phyloP scores from a whole-genome alignment of 1,284 basidiomycete genomes.

The Exobasidium cylindrosporum region DNA sequence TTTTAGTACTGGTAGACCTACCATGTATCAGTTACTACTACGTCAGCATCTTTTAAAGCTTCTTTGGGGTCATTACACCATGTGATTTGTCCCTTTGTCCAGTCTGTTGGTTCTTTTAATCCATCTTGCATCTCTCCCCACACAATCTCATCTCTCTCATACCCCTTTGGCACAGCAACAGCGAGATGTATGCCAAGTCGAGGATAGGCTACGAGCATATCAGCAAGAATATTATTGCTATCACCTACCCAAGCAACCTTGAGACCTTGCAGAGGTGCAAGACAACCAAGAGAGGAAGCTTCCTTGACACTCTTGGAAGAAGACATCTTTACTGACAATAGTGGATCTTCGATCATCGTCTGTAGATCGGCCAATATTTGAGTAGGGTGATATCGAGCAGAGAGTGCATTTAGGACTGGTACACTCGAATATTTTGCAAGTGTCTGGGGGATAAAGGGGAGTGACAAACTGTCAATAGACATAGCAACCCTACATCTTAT shows the following conservation, averaged over 20 bases:
- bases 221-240: constrained; percentile 91
- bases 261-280: constrained; percentile 51
- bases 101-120: constrained; percentile 52
- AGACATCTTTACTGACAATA: constrained; percentile 9
- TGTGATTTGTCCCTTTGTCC: constrained; percentile 60
- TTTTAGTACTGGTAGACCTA: too few relatives aligned
- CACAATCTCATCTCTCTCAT: constrained; percentile 74
- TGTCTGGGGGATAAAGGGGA: constrained; percentile 61
- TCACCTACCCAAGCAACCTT: constrained; percentile 82
- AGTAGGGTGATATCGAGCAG: constrained; percentile 91
- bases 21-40: constrained; percentile 72
- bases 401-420: constrained; percentile 92
- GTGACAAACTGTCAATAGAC: neutral
- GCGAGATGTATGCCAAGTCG: constrained; percentile 82
- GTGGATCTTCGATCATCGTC: constrained; percentile 72
- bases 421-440: constrained; percentile 83
- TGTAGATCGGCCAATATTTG: constrained; percentile 91
- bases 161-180: constrained; percentile 77
- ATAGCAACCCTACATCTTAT: too few relatives aligned
- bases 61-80: constrained; percentile 78
- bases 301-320: constrained; percentile 1
- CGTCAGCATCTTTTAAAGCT: constrained; percentile 83
- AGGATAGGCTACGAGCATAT: constrained; percentile 92
- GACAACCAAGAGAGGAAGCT: constrained; percentile 56
- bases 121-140: constrained; percentile 59